A percentile compares a stretch with the other conserved stretches of the same genome.
These are phyloP conservation scores for Macrophomina phaseolina DNA, from an alignment of 2,329 filamentous ascomycete species.

Conservation along the genomic window DNA sequence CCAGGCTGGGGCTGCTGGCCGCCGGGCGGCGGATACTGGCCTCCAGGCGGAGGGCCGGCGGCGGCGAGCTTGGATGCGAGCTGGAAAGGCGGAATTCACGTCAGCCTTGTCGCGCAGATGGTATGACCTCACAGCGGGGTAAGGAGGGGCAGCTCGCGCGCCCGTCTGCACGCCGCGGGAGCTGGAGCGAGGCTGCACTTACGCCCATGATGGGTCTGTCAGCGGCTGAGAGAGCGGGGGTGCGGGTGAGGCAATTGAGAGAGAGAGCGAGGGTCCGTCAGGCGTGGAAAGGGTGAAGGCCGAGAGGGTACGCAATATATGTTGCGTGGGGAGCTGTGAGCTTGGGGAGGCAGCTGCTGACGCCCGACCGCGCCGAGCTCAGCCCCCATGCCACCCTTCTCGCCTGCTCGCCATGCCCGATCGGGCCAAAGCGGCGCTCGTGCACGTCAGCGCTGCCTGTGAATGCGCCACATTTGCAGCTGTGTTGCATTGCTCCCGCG, in stretches of 20 bases:
- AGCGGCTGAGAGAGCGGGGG: background rate
- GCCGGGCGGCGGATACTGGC: constrained; percentile 30
- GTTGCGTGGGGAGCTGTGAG: constrained; percentile 15
- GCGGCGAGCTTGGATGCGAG: constrained; percentile 56
- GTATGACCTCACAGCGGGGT: constrained; percentile 29
- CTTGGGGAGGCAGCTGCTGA: constrained; percentile 4
- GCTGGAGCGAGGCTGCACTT: constrained; percentile 13
- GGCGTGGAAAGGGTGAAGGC: constrained; percentile 4
- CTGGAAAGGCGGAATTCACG: constrained; percentile 37
- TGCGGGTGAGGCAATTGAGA: background rate
- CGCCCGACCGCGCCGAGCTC: constrained; percentile 16
- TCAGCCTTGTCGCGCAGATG: constrained; percentile 34
- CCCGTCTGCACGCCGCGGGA: background rate
- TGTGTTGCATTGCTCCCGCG: background rate
- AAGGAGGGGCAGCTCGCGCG: constrained; percentile 26
- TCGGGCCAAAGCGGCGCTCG: background rate
- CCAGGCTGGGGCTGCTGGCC: constrained; percentile 37
- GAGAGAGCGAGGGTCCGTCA: background rate
- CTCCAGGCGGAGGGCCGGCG: constrained; percentile 43
- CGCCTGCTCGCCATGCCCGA: constrained; percentile 2
- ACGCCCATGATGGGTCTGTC: constrained; percentile 17
- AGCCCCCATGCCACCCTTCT: constrained; percentile 5
- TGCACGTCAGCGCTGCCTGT: constrained; percentile 5
- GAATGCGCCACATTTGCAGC: constrained; percentile 15
- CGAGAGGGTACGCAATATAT: constrained; percentile 18